Conservation (phyloP, 2,329 filamentous ascomycete species). For the Colletotrichum cordylinicola region DNA sequence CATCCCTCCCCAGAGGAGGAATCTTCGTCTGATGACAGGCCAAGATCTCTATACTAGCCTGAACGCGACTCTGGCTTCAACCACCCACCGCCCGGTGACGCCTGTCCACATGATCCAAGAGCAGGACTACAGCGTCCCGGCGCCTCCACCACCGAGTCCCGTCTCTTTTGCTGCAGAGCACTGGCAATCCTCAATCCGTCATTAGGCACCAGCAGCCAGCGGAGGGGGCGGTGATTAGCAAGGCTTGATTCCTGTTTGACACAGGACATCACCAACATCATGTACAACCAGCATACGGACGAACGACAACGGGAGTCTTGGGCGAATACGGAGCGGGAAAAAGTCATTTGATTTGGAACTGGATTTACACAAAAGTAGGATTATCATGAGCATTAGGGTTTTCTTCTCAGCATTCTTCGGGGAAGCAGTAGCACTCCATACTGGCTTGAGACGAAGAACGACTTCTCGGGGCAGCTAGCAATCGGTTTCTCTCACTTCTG, state of each 20-base stretch:
- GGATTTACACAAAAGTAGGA: not conserved
- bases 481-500: not conserved
- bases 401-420: not conserved
- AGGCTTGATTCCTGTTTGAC: not conserved
- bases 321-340: slow-evolving; percentile 12
- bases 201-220: slow-evolving; percentile 19
- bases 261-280: not conserved
- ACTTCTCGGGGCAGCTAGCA: not conserved
- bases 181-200: slow-evolving; percentile 50
- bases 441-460: not conserved
- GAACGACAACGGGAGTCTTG: not conserved
- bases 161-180: slow-evolving; percentile 65
- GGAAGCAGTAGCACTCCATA: not conserved
- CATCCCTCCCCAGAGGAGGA: slow-evolving; percentile 52
- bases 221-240: not conserved
- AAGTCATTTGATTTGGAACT: not conserved
- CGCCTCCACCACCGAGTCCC: slow-evolving; percentile 68
- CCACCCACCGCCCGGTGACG: slow-evolving; percentile 47
- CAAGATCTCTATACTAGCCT: slow-evolving; percentile 61
- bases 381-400: not conserved
- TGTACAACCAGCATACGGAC: slow-evolving; percentile 18
- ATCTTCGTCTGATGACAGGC: slow-evolving; percentile 48
- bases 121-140: slow-evolving; percentile 68
- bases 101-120: slow-evolving; percentile 59
- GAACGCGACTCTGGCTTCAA: slow-evolving; percentile 54